Percentiles rank a stretch among this genome's conserved stretches.
These are phyloP conservation scores for Monosporascus sp. DNA, from an alignment of 2,329 filamentous ascomycete species.

Conservation along the genomic window DNA sequence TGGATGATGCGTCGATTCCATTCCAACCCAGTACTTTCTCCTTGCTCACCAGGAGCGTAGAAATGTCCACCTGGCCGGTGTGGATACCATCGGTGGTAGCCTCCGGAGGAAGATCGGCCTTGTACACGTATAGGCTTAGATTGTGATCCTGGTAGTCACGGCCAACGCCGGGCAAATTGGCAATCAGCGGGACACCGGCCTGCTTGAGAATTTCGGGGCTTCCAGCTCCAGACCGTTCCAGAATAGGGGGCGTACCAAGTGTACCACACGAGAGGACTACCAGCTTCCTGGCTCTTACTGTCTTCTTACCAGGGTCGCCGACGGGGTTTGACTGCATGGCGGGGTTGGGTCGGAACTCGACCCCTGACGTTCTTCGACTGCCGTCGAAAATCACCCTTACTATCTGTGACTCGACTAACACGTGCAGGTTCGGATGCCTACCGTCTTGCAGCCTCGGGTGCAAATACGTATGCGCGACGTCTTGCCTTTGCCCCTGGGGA, in stretches of 20 bases:
- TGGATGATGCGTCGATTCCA: constrained; percentile 3
- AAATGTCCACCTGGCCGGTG: neutral
- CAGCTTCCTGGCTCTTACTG: constrained; percentile 40
- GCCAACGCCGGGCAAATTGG: constrained; percentile 3
- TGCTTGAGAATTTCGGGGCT: constrained; percentile 2
- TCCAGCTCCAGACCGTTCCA: constrained; percentile 7
- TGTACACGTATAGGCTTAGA: neutral
- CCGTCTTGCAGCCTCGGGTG: constrained; percentile 4
- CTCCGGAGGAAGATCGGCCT: neutral
- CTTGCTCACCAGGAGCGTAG: neutral
- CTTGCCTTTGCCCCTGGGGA: constrained; percentile 13
- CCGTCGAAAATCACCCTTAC: constrained; percentile 41
- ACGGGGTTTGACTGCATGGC: constrained; percentile 21
- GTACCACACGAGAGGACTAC: constrained; percentile 23
- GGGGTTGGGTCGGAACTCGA: constrained; percentile 41
- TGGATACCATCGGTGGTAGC: constrained; percentile 2
- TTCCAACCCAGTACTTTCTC: constrained; percentile 4
- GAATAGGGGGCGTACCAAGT: constrained; percentile 1
- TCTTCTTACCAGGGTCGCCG: neutral
- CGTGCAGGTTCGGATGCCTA: constrained; percentile 38
- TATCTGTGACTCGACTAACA: constrained; percentile 45
- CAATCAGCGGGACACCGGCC: constrained; percentile 23
- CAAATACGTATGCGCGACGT: constrained; percentile 1
- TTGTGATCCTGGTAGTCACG: constrained; percentile 2
- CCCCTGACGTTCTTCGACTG: constrained; percentile 40